phyloP scores from a whole-genome alignment of 2,329 filamentous ascomycete species.

The Trichophaea hybrida region DNA sequence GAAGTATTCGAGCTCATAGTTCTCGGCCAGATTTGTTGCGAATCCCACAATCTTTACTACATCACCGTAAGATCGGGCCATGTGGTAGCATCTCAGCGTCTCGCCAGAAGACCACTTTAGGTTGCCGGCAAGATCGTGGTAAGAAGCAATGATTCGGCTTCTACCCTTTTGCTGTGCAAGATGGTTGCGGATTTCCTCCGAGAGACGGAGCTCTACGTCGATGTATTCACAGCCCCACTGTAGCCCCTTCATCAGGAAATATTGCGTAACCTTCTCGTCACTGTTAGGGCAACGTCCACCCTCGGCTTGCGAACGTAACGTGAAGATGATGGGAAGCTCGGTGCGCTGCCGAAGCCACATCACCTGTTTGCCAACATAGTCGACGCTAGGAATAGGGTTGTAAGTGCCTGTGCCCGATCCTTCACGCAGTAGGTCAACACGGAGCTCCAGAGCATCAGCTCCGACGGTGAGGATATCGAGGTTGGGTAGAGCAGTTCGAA shows the following conservation, averaged over 20 bases:
- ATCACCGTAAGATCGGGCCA: slow-evolving; percentile 62
- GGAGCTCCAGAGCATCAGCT: slow-evolving; percentile 70
- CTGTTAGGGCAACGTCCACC: slow-evolving; percentile 60
- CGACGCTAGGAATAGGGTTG: slow-evolving; percentile 57
- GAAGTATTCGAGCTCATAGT: slow-evolving; percentile 83
- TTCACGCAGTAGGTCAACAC: slow-evolving; percentile 68
- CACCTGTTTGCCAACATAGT: slow-evolving; percentile 74
- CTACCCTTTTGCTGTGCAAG: slow-evolving; percentile 58
- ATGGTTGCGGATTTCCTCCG: slow-evolving; percentile 54
- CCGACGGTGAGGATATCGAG: slow-evolving; percentile 78
- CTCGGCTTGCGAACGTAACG: slow-evolving; percentile 65
- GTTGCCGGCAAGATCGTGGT: slow-evolving; percentile 72
- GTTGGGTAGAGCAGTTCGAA: slow-evolving; percentile 67
- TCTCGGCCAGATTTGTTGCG: slow-evolving; percentile 67
- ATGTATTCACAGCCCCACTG: slow-evolving; percentile 87
- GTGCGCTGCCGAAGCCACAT: slow-evolving; percentile 74
- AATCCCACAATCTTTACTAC: slow-evolving; percentile 86
- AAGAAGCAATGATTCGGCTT: slow-evolving; percentile 80
- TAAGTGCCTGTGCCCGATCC: slow-evolving; percentile 40
- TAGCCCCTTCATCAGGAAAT: slow-evolving; percentile 66
- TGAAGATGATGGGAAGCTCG: slow-evolving; percentile 78
- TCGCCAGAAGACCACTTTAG: slow-evolving; percentile 71
- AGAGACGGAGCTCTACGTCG: slow-evolving; percentile 78
- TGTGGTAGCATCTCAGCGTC: slow-evolving; percentile 56
- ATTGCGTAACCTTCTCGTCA: slow-evolving; percentile 57